phyloP scores from a whole-genome alignment of 768 basidiomycete genomes.

The Trametes gibbosa region DNA sequence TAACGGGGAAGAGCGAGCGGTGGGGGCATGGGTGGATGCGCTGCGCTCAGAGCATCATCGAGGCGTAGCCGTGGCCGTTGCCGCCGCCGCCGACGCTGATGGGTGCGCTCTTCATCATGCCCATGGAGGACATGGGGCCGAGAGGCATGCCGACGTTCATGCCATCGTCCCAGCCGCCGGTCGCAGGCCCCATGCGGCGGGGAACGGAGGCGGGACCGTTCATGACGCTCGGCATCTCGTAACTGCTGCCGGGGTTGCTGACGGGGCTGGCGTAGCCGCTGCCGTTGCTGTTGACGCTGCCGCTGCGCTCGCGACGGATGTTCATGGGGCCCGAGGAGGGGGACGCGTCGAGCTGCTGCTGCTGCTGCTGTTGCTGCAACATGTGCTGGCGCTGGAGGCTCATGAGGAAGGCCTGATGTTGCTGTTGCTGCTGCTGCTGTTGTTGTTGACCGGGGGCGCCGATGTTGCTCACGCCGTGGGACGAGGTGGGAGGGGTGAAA shows the following conservation, averaged over 20 bases:
- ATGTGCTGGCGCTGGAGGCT: constrained; percentile 28
- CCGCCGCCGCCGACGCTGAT: constrained; percentile 39
- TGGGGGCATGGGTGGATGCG: background rate
- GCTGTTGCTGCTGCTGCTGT: constrained; percentile 28
- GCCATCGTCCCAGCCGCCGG: constrained; percentile 21
- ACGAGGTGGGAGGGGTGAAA: constrained; percentile 42
- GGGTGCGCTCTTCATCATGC: constrained; percentile 31
- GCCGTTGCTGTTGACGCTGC: constrained; percentile 34
- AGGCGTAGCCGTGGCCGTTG: constrained; percentile 37
- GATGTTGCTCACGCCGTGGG: constrained; percentile 33
- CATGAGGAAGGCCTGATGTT: constrained; percentile 17
- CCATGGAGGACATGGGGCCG: constrained; percentile 28
- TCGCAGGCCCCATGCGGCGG: constrained; percentile 24
- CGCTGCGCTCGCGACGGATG: constrained; percentile 33
- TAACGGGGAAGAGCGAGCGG: background rate
- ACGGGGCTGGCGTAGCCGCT: constrained; percentile 23
- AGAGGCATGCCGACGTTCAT: constrained; percentile 29
- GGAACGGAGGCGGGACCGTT: constrained; percentile 25
- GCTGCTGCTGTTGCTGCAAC: constrained; percentile 31
- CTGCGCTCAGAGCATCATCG: constrained; percentile 35
- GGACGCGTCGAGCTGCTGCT: constrained; percentile 12
- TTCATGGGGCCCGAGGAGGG: constrained; percentile 11
- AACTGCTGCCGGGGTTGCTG: constrained; percentile 30
- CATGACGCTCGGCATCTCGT: constrained; percentile 34
- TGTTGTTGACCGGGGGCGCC: constrained; percentile 28